These are phyloP conservation scores for Austroboletus niveus DNA, from an alignment of 1,284 basidiomycete genomes.

Conservation along the genomic window DNA sequence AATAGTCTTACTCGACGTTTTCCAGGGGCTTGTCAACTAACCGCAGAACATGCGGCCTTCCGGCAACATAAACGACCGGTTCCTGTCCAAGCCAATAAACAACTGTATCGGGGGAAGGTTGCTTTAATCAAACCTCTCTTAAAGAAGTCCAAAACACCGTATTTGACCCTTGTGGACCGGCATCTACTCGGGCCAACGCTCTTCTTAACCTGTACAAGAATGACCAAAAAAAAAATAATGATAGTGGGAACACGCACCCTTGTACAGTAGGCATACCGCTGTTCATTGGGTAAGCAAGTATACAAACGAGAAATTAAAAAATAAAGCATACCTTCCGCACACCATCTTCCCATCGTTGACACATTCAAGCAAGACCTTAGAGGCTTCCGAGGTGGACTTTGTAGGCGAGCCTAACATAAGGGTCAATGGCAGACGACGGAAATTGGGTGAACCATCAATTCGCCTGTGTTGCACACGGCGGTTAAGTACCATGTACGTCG, in stretches of 20 bases:
- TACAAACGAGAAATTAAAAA: background rate
- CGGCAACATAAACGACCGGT: conserved; percentile 90
- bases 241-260: conserved; percentile 50
- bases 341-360: conserved; percentile 61
- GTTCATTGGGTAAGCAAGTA: conserved; percentile 9
- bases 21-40: conserved; percentile 85
- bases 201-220: conserved; percentile 63
- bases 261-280: conserved; percentile 87
- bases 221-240: background rate
- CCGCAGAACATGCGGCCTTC: conserved; percentile 92
- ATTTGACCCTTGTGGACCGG: conserved; percentile 69
- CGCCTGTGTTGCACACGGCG: conserved; percentile 49
- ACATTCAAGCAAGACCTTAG: conserved; percentile 36
- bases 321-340: conserved; percentile 71
- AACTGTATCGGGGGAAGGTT: background rate
- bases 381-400: conserved; percentile 31
- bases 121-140: conserved; percentile 62
- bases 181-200: conserved; percentile 81
- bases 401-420: conserved; percentile 42
- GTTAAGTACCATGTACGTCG: conserved; percentile 1
- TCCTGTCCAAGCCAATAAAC: conserved; percentile 51
- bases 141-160: conserved; percentile 89
- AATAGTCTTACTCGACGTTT: conserved; percentile 79
- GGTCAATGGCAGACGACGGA: conserved; percentile 75
- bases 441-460: conserved; percentile 92